Conservation (phyloP, 2,329 filamentous ascomycete genomes). For the Keithomyces neogunnii region DNA sequence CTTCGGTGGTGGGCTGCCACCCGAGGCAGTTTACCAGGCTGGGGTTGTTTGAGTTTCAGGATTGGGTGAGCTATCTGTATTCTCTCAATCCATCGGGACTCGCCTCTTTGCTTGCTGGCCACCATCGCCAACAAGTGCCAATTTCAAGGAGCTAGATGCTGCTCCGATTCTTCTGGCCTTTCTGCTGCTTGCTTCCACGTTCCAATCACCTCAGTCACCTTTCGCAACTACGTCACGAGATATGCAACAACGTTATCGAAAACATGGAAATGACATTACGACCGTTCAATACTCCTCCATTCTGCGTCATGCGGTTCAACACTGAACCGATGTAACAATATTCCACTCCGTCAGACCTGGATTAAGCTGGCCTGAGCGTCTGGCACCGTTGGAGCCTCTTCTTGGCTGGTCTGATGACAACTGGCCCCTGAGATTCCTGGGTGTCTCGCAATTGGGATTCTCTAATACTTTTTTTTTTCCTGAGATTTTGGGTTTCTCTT, state of each 20-base stretch:
- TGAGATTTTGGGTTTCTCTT: background rate
- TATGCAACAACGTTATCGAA: slow-evolving; percentile 21
- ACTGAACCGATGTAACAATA: background rate
- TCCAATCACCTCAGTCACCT: slow-evolving; percentile 10
- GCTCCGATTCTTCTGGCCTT: background rate
- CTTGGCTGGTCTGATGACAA: no score
- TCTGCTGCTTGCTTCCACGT: slow-evolving; percentile 4
- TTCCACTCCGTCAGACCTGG: background rate
- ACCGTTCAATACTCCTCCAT: slow-evolving; percentile 3
- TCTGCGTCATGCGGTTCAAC: slow-evolving; percentile 3
- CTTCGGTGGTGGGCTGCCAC: slow-evolving; percentile 39
- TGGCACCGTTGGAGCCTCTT: background rate
- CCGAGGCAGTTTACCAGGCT: slow-evolving; percentile 32
- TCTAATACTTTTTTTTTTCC: background rate
- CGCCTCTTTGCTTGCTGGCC: slow-evolving; percentile 38
- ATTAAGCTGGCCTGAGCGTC: background rate
- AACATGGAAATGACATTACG: slow-evolving; percentile 19
- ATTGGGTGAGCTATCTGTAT: slow-evolving; percentile 42
- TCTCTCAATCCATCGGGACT: slow-evolving; percentile 39
- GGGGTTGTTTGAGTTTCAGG: slow-evolving; percentile 32
- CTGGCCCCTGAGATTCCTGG: no score
- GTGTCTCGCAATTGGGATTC: background rate
- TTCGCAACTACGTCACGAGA: slow-evolving; percentile 2
- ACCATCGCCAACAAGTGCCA: slow-evolving; percentile 20
- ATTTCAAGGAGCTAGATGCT: background rate